phyloP scores from a whole-genome alignment of 495 filamentous ascomycete genomes.

The Podospora comata region DNA sequence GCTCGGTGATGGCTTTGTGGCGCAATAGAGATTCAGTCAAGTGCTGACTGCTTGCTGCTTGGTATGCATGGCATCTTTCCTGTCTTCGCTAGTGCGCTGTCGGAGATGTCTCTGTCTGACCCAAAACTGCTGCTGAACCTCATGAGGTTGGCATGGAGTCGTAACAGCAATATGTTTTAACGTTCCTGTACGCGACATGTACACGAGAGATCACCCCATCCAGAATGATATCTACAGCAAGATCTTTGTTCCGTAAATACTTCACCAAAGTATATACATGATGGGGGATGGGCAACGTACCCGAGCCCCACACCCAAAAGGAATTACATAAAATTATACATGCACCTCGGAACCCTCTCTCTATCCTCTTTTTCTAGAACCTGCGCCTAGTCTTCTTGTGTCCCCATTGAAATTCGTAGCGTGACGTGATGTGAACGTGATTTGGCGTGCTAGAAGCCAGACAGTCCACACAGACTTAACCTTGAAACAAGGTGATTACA shows the following conservation, averaged over 20 bases:
- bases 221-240: neutral
- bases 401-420: neutral
- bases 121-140: too few relatives aligned
- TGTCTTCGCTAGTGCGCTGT: neutral
- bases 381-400: neutral
- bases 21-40: neutral
- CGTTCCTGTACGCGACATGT: too few relatives aligned
- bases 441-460: neutral
- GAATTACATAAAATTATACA: neutral
- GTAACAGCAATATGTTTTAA: too few relatives aligned
- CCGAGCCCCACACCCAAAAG: neutral
- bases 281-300: neutral
- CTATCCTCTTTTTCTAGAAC: neutral
- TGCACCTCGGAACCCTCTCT: neutral
- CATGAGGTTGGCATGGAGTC: too few relatives aligned
- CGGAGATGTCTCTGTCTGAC: too few relatives aligned
- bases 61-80: neutral
- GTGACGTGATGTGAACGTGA: neutral
- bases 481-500: neutral
- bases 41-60: constrained; percentile 6
- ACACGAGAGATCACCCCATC: neutral
- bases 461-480: neutral
- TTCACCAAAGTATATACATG: neutral
- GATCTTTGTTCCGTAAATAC: neutral
- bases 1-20: constrained; percentile 16